Evolutionary conservation across 108 stramenopile species (phyloP).

Genomic region (Skeletonema costatum): DNA sequence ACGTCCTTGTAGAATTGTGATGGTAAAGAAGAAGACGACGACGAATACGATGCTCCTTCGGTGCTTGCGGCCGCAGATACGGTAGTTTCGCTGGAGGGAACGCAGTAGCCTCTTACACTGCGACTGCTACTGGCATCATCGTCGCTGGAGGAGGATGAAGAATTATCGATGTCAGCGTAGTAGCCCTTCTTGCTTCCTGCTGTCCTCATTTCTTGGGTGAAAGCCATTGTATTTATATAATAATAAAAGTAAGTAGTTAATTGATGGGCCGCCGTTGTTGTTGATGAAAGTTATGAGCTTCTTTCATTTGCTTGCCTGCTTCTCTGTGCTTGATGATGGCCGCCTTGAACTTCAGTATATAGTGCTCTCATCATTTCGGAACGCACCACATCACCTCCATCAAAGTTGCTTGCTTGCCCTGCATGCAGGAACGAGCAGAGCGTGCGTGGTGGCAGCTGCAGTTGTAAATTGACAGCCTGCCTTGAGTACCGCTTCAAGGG

Average conservation of each 20-base stretch:
- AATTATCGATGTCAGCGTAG: slow-evolving; percentile 13
- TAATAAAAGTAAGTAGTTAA: neutral
- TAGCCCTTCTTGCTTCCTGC: slow-evolving; percentile 21
- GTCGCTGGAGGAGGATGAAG: neutral
- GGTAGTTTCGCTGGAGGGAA: neutral
- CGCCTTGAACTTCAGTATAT: too few relatives aligned
- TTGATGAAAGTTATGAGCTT: neutral
- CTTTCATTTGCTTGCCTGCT: too few relatives aligned
- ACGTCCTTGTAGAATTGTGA: neutral
- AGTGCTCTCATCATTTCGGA: too few relatives aligned
- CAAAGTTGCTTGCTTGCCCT: too few relatives aligned
- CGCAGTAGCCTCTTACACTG: neutral
- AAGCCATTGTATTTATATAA: neutral
- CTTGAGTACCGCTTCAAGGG: too few relatives aligned
- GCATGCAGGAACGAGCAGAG: too few relatives aligned
- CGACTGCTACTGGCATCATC: neutral
- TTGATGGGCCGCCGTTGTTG: neutral
- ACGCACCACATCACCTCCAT: too few relatives aligned
- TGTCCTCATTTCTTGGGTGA: neutral
- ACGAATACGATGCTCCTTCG: too few relatives aligned
- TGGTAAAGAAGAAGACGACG: neutral
- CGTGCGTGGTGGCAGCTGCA: too few relatives aligned
- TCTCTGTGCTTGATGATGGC: too few relatives aligned
- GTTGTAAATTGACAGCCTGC: too few relatives aligned
- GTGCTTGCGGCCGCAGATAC: neutral